Evolutionary conservation across 306 rosid species (phyloP).

Genomic region (Trifolium dubium): DNA sequence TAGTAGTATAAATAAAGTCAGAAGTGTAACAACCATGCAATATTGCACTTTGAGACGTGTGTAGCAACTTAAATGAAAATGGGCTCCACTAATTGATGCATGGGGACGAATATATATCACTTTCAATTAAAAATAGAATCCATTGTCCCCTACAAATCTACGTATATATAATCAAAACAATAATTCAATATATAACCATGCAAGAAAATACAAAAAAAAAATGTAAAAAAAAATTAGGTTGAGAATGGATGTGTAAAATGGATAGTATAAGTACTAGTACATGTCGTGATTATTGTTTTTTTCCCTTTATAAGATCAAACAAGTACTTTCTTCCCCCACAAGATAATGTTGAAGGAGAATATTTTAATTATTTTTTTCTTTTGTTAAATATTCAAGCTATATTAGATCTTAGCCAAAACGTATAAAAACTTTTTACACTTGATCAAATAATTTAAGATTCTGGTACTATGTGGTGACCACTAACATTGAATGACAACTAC

Average conservation of each 20-base stretch:
- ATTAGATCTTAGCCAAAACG: conserved; percentile 10
- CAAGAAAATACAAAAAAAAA: conserved; percentile 25
- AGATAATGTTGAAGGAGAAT: not conserved
- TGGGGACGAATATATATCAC: conserved; percentile 29
- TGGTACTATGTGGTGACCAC: not conserved
- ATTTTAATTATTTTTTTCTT: not conserved
- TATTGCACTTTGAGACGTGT: conserved; percentile 35
- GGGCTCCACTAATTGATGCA: conserved; percentile 38
- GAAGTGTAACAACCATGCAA: conserved; percentile 40
- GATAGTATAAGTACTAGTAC: not conserved
- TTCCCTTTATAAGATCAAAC: not conserved
- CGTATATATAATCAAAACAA: conserved; percentile 28
- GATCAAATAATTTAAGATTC: conserved; percentile 27
- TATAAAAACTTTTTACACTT: not conserved
- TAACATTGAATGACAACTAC: conserved; percentile 3
- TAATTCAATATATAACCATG: conserved; percentile 34
- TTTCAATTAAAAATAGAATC: conserved; percentile 29
- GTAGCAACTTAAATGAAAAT: conserved; percentile 1
- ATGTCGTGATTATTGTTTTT: not conserved
- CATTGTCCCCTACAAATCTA: conserved; percentile 37
- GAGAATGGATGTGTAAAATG: not conserved
- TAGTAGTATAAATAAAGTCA: conserved; percentile 21
- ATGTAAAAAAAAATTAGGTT: not conserved
- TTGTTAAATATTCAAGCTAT: not conserved
- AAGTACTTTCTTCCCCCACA: not conserved